Percentiles rank a stretch among this genome's conserved stretches.
Evolutionary conservation across 305 asterid species (phyloP).

Genomic region (Solanum aculeatissimum): DNA sequence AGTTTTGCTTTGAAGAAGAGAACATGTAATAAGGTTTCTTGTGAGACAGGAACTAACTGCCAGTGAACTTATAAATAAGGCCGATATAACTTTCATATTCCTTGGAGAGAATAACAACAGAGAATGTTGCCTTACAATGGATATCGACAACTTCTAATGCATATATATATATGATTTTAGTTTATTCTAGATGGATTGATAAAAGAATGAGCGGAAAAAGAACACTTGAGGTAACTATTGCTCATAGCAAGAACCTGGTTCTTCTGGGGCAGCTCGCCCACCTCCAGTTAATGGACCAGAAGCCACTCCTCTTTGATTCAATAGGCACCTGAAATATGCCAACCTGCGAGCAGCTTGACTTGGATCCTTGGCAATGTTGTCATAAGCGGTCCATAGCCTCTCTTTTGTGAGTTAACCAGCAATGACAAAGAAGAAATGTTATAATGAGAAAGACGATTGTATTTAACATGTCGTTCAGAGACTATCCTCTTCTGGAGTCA

Average conservation of each 20-base stretch:
- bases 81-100: background rate
- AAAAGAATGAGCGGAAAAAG: background rate
- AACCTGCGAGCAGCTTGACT: constrained; percentile 36
- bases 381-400: constrained; percentile 77
- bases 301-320: constrained; percentile 87
- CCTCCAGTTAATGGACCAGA: constrained; percentile 68
- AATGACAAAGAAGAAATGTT: background rate
- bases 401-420: constrained; percentile 17
- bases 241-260: constrained; percentile 68
- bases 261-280: constrained; percentile 55
- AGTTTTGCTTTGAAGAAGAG: background rate
- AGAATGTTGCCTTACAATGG: background rate
- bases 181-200: background rate
- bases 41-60: background rate
- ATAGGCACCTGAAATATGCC: constrained; percentile 62
- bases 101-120: background rate
- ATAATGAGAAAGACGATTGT: background rate
- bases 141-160: background rate
- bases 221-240: constrained; percentile 22
- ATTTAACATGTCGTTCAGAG: background rate
- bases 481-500: background rate
- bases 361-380: constrained; percentile 51
- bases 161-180: background rate
- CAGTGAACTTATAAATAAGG: background rate
- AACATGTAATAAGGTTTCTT: background rate